phyloP scores from a whole-genome alignment of 768 basidiomycete genomes.

The Boletus fagicola region DNA sequence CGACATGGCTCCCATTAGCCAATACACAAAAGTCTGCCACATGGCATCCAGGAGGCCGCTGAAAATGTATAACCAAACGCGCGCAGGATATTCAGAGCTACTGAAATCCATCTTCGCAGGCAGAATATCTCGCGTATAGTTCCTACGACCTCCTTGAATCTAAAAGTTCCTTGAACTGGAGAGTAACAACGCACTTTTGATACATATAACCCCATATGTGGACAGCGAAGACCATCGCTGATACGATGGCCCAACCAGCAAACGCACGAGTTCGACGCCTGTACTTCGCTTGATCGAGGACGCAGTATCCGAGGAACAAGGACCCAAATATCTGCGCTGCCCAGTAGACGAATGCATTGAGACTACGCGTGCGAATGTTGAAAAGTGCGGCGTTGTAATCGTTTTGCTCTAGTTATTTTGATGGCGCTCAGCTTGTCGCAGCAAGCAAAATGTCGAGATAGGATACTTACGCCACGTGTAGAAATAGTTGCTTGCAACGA shows the following conservation, averaged over 20 bases:
- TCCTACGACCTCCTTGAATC: constrained; percentile 28
- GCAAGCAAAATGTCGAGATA: neutral
- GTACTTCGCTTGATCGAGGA: constrained; percentile 59
- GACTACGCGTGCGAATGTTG: constrained; percentile 71
- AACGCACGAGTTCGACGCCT: constrained; percentile 70
- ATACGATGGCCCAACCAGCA: constrained; percentile 60
- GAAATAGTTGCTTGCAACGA: constrained; percentile 82
- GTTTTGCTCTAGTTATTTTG: constrained; percentile 59
- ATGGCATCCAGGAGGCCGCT: constrained; percentile 76
- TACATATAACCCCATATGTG: constrained; percentile 79
- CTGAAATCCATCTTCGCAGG: constrained; percentile 58
- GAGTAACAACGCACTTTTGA: constrained; percentile 53
- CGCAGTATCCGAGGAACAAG: constrained; percentile 55
- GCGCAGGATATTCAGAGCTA: constrained; percentile 52
- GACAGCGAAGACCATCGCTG: constrained; percentile 62
- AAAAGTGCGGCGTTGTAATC: constrained; percentile 79
- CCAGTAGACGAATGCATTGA: constrained; percentile 84
- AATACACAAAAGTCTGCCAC: constrained; percentile 84
- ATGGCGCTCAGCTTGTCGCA: constrained; percentile 8
- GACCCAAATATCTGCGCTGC: constrained; percentile 75
- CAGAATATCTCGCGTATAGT: constrained; percentile 58
- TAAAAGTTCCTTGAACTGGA: neutral
- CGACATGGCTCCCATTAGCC: constrained; percentile 84
- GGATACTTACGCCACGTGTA: constrained; percentile 72
- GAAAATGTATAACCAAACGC: constrained; percentile 64